Evolutionary conservation across 345 rosid species (phyloP), one percentile per base, ranked within the genome.

Genomic region (Microcos paniculata): DNA sequence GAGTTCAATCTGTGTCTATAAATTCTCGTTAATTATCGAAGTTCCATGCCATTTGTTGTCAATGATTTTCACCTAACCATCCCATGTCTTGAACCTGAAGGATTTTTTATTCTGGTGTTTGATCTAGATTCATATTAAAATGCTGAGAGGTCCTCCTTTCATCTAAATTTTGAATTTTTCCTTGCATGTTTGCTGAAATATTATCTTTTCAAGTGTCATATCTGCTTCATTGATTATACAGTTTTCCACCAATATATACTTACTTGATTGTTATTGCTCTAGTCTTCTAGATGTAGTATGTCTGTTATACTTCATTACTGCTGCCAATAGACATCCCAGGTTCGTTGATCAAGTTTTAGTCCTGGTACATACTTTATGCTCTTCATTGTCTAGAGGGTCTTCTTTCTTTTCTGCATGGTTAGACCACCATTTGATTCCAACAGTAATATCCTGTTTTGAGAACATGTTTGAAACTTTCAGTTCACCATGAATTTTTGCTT

Each of bases 401-500:
- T 49, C 4, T 73, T 58, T 75, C 14, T 53, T 35, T 26, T 15
- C 6, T 31, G 40, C 6, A 7, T 35, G 45, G 16, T 31, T 49
- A 51, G 45, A 68, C 24, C 43, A 48, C 55, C 0, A 14, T 65
- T 81, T 56, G 35, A 28, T 11, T 35, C 31, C 28, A n/a, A 5
- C 24, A 42, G 30, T 58, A 28, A 57, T 52, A n/a, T 51, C 30
- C 13, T 26, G 14, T 28, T 71, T 35, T 59, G 48, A 52, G 66
- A 51, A 69, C 18, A 13, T 49, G 31, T 35, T 71, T 68, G 28
- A 11, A 62, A 46, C 26, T 76, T 26, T 61, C 53, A 9, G 74
- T 42, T 81, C 53, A 49, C 42, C 70, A 53, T 49, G 72, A 21
- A 64, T 58, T 62, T 61, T 43, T 30, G 30, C 31, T 31, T 9